Percentiles rank a stretch among this genome's conserved stretches.
Evolutionary conservation across 306 rosid genomes (phyloP).

Genomic region (Styphnolobium japonicum): DNA sequence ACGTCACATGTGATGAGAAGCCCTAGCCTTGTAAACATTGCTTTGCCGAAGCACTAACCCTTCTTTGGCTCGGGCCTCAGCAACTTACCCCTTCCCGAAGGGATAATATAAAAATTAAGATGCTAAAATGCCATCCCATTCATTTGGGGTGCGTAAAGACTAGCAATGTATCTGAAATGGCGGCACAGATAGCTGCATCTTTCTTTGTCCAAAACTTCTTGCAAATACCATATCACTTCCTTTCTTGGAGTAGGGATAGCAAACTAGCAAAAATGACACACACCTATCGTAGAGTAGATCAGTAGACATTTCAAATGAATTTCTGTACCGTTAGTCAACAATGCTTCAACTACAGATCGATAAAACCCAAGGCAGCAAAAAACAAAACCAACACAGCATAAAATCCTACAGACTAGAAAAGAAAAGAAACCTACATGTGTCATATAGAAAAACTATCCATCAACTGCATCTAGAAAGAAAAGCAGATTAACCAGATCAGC

Average conservation of each 20-base stretch:
- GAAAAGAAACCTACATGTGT: conserved; percentile 33
- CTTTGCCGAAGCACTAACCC: no score
- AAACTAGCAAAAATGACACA: no score
- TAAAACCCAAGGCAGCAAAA: neutral
- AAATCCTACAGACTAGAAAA: conserved; percentile 33
- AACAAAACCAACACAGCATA: conserved; percentile 11
- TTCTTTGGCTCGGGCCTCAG: no score
- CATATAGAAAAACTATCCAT: conserved; percentile 31
- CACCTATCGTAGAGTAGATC: no score
- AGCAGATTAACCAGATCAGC: conserved; percentile 30
- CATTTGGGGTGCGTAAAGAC: conserved; percentile 1
- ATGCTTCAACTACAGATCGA: conserved; percentile 9
- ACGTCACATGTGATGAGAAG: no score
- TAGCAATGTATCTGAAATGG: no score
- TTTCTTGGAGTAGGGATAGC: no score
- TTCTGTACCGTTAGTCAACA: neutral
- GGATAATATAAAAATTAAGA: neutral
- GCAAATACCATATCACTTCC: no score
- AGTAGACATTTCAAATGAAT: neutral
- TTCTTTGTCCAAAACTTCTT: no score
- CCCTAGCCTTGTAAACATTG: no score
- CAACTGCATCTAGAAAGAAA: conserved; percentile 28
- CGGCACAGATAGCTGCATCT: no score
- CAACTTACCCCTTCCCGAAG: no score
- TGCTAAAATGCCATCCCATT: neutral